These are phyloP conservation scores for Chenopodium berlandieri DNA, from an alignment of 148 eudicot genomes.

Conservation along the genomic window DNA sequence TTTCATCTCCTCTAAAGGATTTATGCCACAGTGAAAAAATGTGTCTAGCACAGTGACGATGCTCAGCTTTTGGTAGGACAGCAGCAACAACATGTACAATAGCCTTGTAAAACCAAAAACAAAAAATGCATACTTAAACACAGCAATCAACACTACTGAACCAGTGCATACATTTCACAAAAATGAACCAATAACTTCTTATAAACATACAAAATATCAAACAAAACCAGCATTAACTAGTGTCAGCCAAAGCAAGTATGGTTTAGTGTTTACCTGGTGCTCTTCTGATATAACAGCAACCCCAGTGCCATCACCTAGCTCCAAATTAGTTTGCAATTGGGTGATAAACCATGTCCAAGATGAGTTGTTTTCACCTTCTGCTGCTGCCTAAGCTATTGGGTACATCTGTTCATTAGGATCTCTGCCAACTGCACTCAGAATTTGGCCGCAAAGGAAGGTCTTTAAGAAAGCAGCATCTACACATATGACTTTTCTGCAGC, in stretches of 20 bases:
- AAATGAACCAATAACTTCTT: no score
- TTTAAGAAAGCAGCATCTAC: background rate
- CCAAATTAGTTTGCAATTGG: no score
- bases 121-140: no score
- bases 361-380: background rate
- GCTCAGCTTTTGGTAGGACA: background rate
- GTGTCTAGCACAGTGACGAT: background rate
- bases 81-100: background rate
- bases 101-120: background rate
- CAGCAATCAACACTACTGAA: no score
- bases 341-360: constrained; percentile 1
- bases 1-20: no score
- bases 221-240: no score
- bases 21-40: background rate
- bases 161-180: no score
- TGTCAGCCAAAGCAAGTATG: no score
- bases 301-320: no score
- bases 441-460: background rate
- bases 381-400: background rate
- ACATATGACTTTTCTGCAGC: background rate
- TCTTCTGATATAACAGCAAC: no score
- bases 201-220: no score
- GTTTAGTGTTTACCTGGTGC: no score
- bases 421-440: background rate
- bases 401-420: constrained; percentile 17